Evolutionary conservation across 768 basidiomycete species (phyloP).

Genomic region (Psilocybe azurescens): DNA sequence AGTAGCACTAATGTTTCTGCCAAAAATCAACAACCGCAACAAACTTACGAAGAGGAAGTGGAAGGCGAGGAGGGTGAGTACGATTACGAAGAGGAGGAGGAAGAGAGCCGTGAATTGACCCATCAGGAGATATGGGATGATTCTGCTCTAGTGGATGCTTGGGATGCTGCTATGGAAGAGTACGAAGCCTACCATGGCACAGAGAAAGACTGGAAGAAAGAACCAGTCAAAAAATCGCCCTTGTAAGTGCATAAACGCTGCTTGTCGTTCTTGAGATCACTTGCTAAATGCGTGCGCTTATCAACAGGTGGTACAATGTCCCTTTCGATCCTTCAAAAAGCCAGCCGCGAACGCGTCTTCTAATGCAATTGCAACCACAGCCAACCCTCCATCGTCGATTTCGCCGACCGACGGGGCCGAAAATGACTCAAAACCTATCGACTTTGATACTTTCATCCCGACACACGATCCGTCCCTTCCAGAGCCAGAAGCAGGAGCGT

Average conservation of each 20-base stretch:
- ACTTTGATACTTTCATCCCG: constrained; percentile 76
- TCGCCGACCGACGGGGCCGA: constrained; percentile 30
- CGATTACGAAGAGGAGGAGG: constrained; percentile 43
- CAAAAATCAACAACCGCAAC: background rate
- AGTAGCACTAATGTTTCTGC: background rate
- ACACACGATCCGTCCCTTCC: constrained; percentile 68
- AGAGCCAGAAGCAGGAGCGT: constrained; percentile 3
- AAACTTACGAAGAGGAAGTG: constrained; percentile 15
- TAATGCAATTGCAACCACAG: background rate
- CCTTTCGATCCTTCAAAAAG: constrained; percentile 45
- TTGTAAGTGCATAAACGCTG: constrained; percentile 52
- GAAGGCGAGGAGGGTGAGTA: constrained; percentile 28
- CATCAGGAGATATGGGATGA: constrained; percentile 88
- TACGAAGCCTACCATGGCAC: constrained; percentile 76
- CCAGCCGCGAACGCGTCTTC: constrained; percentile 14
- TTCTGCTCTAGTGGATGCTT: constrained; percentile 80
- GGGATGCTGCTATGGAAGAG: constrained; percentile 85
- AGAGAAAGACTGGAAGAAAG: constrained; percentile 74
- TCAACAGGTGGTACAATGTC: constrained; percentile 80
- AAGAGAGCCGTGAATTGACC: constrained; percentile 67
- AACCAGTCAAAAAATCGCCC: constrained; percentile 72
- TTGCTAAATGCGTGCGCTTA: background rate
- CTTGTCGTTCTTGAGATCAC: background rate
- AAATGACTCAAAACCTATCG: constrained; percentile 62
- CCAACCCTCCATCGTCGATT: background rate